A percentile compares a stretch with the other conserved stretches of the same genome.
Evolutionary conservation across 164 flowering plant species (phyloP).

Genomic region (Nymphaea thermarum): DNA sequence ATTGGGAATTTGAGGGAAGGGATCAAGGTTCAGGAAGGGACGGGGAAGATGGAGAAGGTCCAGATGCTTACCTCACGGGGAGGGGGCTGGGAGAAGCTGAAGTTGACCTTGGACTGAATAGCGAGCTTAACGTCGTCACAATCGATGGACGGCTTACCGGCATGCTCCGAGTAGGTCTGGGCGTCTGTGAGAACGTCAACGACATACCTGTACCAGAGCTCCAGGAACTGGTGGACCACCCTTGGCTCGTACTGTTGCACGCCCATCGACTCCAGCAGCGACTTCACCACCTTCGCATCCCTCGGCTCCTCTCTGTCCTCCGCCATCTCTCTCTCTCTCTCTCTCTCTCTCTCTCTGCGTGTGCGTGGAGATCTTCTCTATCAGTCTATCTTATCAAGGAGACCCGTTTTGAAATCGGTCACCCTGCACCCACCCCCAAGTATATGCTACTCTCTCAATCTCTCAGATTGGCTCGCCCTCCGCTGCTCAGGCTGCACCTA

Average conservation of each 20-base stretch:
- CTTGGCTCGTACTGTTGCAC: slow-evolving; percentile 81
- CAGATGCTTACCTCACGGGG: slow-evolving; percentile 63
- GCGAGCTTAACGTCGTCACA: slow-evolving; percentile 90
- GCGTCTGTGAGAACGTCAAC: slow-evolving; percentile 84
- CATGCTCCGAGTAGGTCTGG: slow-evolving; percentile 89
- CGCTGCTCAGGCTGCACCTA: no score
- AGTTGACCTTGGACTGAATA: slow-evolving; percentile 85
- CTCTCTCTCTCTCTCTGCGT: no score
- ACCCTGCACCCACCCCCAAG: no score
- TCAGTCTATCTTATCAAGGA: no score
- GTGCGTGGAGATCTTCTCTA: no score
- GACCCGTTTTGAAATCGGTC: no score
- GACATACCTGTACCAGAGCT: slow-evolving; percentile 84
- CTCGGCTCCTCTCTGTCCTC: slow-evolving; percentile 74
- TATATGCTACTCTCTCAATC: no score
- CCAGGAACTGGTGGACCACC: slow-evolving; percentile 82
- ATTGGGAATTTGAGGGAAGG: no score
- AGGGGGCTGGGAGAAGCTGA: slow-evolving; percentile 94
- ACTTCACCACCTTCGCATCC: slow-evolving; percentile 85
- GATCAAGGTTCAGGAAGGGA: neutral
- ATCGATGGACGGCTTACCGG: slow-evolving; percentile 72
- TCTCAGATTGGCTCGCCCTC: no score
- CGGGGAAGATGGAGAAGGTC: neutral
- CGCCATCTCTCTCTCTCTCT: slow-evolving; percentile 22
- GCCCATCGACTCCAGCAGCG: slow-evolving; percentile 82